Percentiles rank a stretch among this genome's conserved stretches.
These are phyloP conservation scores for Ramaria sp. DNA, from an alignment of 768 basidiomycete genomes.

Conservation along the genomic window DNA sequence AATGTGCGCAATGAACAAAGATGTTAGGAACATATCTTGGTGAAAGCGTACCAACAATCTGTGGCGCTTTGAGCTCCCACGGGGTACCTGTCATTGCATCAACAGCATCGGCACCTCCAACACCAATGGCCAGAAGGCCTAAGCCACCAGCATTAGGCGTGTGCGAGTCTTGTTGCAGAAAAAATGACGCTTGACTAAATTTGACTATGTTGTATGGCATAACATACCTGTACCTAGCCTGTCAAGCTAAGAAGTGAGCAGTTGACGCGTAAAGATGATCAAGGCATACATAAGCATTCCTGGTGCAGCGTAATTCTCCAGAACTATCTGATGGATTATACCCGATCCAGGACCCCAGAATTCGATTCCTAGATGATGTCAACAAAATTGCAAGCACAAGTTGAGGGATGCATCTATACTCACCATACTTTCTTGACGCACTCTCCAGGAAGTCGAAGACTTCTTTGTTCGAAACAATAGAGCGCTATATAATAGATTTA, in stretches of 20 bases:
- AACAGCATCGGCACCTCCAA: conserved; percentile 98
- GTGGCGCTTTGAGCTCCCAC: conserved; percentile 93
- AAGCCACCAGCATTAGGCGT: conserved; percentile 98
- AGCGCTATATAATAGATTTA: conserved; percentile 37
- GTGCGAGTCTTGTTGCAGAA: conserved; percentile 62
- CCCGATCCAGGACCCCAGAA: conserved; percentile 96
- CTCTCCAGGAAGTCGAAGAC: conserved; percentile 97
- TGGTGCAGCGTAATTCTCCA: conserved; percentile 95
- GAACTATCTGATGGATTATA: conserved; percentile 95
- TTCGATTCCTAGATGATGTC: conserved; percentile 52
- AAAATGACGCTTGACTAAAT: not conserved
- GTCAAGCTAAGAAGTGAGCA: conserved; percentile 9
- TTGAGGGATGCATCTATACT: not conserved
- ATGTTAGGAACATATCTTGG: not conserved
- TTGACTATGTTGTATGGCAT: conserved; percentile 2
- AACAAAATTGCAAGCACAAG: not conserved
- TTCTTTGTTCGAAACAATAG: conserved; percentile 83
- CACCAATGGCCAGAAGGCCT: conserved; percentile 93
- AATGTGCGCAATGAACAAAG: not conserved
- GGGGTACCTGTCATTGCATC: conserved; percentile 98
- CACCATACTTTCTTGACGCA: conserved; percentile 70
- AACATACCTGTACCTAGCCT: conserved; percentile 73
- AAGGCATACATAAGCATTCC: conserved; percentile 75
- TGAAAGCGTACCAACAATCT: conserved; percentile 52
- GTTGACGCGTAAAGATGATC: conserved; percentile 4